Base-by-base conservation (phyloP, 1,284 basidiomycete species). In the Moesziomyces antarcticus region DNA sequence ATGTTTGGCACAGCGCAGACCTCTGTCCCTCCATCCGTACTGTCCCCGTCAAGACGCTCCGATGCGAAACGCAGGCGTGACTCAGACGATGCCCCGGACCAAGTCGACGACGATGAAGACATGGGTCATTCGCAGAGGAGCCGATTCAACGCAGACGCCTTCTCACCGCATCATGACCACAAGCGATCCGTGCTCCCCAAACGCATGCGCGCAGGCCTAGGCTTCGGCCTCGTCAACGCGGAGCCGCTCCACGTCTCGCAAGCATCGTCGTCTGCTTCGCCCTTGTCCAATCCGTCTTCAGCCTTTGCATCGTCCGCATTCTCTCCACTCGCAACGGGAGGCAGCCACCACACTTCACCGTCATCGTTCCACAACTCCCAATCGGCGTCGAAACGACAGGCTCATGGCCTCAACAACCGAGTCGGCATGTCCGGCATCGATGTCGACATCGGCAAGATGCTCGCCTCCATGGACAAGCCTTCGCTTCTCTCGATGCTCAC, bases 401-500 rank as follows among this genome's bases (percentile, higher is more conserved):
- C 70, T 3, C 43, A 67, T 11, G 61, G 56, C 10, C 44, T 41
- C 13, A 43, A 49, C 1, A 62, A 58, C 21, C 54, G 57, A 7
- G 65, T 65, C 4, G 65, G 71, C 48, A 73, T 70, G 66, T 69
- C 74, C 5, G 59, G 71, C 13, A 69, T 67, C 43, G 73, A 70
- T 30, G 71, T 73, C 1, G 79, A 81, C 33, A 65, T 81, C 14
- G 79, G 79, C 50, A 77, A 75, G 50, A 64, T 69, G 65, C 69
- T 81, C 6, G 79, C 79, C 13, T 77, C 76, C 16, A 76, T 81
- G 50, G 81, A 82, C 54, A 77, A 73, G 54, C 68, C 79, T 5
- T 74, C 77, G 18, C 66, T 82, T 13, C 73, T 82, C 0, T 72
- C 75, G 11, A 62, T 81, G 51, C 60, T 82, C 14, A 69, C 68